phyloP scores from a whole-genome alignment of 169 alveolate genomes.

The Cryptosporidium baileyi region DNA sequence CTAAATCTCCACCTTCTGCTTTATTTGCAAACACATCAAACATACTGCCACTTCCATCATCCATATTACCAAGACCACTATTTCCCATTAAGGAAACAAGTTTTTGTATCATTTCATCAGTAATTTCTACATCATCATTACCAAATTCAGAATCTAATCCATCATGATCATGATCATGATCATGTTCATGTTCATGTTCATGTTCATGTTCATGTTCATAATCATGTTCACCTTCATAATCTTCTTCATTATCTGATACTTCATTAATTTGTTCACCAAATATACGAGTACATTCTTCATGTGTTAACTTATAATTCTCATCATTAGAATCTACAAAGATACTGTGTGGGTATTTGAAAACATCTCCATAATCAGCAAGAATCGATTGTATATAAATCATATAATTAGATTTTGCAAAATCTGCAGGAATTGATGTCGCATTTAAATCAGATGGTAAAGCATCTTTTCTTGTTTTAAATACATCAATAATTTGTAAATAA shows the following conservation, averaged over 20 bases:
- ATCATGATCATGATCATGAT: background rate
- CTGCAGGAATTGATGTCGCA: conserved; percentile 24
- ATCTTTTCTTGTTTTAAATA: conserved; percentile 27
- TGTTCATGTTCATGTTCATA: background rate
- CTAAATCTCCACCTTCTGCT: conserved; percentile 57
- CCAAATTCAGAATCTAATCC: background rate
- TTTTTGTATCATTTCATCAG: conserved; percentile 55
- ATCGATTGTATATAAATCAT: conserved; percentile 36
- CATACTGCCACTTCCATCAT: conserved; percentile 29
- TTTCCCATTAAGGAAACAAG: conserved; percentile 51
- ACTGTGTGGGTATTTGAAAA: conserved; percentile 57
- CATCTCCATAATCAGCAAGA: conserved; percentile 53
- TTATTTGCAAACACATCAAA: conserved; percentile 49
- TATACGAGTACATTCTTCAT: conserved; percentile 8
- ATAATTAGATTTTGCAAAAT: conserved; percentile 29
- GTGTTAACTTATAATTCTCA: conserved; percentile 13
- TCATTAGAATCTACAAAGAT: conserved; percentile 22
- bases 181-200: background rate
- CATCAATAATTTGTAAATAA: conserved; percentile 29
- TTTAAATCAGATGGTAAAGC: background rate
- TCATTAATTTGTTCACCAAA: conserved; percentile 31
- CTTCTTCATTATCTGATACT: conserved; percentile 29
- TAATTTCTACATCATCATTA: conserved; percentile 35
- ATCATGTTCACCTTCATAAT: background rate
- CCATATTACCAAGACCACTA: conserved; percentile 29